Evolutionary conservation across 495 filamentous ascomycete species (phyloP).

Genomic region (Neurospora sp.): DNA sequence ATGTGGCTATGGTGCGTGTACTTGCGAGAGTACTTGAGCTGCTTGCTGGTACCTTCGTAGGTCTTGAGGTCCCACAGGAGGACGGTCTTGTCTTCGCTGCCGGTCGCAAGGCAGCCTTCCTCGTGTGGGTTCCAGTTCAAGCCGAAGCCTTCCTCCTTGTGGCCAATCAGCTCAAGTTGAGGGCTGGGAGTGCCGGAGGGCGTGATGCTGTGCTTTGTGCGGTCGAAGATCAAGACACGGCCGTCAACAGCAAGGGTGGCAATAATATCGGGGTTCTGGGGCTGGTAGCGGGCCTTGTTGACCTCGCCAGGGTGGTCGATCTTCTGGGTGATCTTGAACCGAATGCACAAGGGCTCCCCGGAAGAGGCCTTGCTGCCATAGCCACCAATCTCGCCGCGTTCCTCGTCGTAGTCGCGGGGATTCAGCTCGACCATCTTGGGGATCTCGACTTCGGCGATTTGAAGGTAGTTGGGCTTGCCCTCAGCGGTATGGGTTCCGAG

Average conservation of each 20-base stretch:
- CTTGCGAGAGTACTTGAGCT: slow-evolving; percentile 54
- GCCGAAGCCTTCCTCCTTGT: slow-evolving; percentile 87
- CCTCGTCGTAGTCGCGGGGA: slow-evolving; percentile 76
- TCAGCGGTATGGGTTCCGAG: slow-evolving; percentile 92
- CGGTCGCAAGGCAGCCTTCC: slow-evolving; percentile 75
- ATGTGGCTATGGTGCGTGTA: slow-evolving; percentile 85
- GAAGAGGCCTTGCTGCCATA: slow-evolving; percentile 59
- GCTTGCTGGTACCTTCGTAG: slow-evolving; percentile 52
- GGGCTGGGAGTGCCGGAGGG: slow-evolving; percentile 63
- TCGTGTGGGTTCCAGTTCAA: slow-evolving; percentile 83
- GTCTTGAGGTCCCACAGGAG: slow-evolving; percentile 81
- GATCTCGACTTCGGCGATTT: slow-evolving; percentile 86
- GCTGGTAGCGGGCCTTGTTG: slow-evolving; percentile 96
- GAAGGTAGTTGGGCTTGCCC: slow-evolving; percentile 81
- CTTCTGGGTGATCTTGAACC: slow-evolving; percentile 84
- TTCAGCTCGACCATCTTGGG: slow-evolving; percentile 68
- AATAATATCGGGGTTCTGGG: slow-evolving; percentile 95
- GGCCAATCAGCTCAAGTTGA: slow-evolving; percentile 77
- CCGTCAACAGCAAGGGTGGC: slow-evolving; percentile 87
- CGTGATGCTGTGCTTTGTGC: slow-evolving; percentile 77
- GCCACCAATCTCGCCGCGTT: slow-evolving; percentile 85
- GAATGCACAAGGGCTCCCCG: slow-evolving; percentile 48
- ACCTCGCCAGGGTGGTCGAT: slow-evolving; percentile 96
- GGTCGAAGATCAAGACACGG: slow-evolving; percentile 84
- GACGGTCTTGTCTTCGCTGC: slow-evolving; percentile 84